A percentile compares a stretch with the other conserved stretches of the same genome.
Evolutionary conservation across 1,284 basidiomycete genomes (phyloP).

Genomic region (Heliocybe sulcata): DNA sequence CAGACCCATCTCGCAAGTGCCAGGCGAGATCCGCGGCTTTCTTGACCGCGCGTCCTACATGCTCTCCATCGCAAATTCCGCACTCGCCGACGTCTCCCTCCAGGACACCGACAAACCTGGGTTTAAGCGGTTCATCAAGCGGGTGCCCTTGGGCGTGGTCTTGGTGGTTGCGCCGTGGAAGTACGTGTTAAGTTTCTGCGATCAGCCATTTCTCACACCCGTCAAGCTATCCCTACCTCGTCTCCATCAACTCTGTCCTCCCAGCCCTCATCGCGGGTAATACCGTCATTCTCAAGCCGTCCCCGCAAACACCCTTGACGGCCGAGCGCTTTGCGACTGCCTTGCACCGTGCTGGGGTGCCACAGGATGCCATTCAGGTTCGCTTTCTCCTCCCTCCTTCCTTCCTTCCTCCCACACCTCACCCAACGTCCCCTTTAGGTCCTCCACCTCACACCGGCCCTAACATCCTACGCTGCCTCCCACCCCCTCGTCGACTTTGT

Average conservation of each 20-base stretch:
- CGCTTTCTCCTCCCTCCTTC: not conserved
- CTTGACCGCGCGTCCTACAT: conserved; percentile 80
- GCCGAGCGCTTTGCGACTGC: conserved; percentile 77
- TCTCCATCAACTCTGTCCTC: conserved; percentile 84
- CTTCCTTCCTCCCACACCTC: not conserved
- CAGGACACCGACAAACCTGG: conserved; percentile 75
- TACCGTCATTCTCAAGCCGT: conserved; percentile 86
- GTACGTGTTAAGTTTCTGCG: conserved; percentile 33
- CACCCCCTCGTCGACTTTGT: conserved; percentile 75
- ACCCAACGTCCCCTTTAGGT: conserved; percentile 19
- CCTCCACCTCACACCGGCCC: conserved; percentile 66
- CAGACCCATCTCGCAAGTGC: conserved; percentile 72
- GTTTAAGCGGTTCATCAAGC: conserved; percentile 77
- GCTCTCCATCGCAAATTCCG: conserved; percentile 74
- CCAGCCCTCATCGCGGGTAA: conserved; percentile 89
- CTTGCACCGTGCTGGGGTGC: conserved; percentile 70
- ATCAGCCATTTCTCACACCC: conserved; percentile 3
- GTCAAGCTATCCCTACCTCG: conserved; percentile 81
- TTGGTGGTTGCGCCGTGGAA: conserved; percentile 88
- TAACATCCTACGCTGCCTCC: conserved; percentile 58
- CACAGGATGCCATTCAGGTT: conserved; percentile 65
- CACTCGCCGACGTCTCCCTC: conserved; percentile 73
- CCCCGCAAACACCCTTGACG: conserved; percentile 87
- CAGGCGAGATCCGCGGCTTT: conserved; percentile 79
- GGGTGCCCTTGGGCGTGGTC: conserved; percentile 83